Evolutionary conservation across 257 asterid genomes (phyloP).

Genomic region (Linaria vulgaris): DNA sequence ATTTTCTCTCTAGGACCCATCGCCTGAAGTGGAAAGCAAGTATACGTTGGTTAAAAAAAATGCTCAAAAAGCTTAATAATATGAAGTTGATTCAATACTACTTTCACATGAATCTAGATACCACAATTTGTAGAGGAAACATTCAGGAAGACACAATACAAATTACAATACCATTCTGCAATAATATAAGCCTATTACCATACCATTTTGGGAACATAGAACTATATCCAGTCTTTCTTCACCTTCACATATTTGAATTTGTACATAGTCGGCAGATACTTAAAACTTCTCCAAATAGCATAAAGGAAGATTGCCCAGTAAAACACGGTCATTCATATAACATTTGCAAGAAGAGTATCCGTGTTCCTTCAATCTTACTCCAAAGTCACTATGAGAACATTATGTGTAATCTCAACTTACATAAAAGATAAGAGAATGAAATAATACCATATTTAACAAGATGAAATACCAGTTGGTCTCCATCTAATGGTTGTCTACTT

Average conservation of each 20-base stretch:
- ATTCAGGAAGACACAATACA: background rate
- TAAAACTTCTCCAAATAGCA: background rate
- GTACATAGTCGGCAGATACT: background rate
- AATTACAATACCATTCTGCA: slow-evolving; percentile 8
- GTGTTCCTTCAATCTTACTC: background rate
- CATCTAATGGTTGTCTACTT: too few relatives aligned
- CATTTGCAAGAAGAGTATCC: background rate
- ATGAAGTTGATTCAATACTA: slow-evolving; percentile 3
- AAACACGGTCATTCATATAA: background rate
- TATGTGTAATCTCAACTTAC: too few relatives aligned
- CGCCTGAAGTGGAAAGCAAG: slow-evolving; percentile 55
- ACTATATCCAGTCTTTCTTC: slow-evolving; percentile 2
- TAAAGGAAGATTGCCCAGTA: background rate
- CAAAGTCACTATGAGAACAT: too few relatives aligned
- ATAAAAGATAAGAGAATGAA: too few relatives aligned
- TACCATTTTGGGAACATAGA: slow-evolving; percentile 1
- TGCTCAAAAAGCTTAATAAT: slow-evolving; percentile 1
- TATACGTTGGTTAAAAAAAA: slow-evolving; percentile 8
- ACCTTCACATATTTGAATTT: background rate
- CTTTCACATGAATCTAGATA: slow-evolving; percentile 12
- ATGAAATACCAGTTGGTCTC: too few relatives aligned
- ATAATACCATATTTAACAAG: too few relatives aligned
- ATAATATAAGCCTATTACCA: background rate
- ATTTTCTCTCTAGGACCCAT: slow-evolving; percentile 84
- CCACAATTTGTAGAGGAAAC: slow-evolving; percentile 1